Evolutionary conservation across 495 filamentous ascomycete genomes (phyloP).

Genomic region (Hypoxylon lienhwacheense): DNA sequence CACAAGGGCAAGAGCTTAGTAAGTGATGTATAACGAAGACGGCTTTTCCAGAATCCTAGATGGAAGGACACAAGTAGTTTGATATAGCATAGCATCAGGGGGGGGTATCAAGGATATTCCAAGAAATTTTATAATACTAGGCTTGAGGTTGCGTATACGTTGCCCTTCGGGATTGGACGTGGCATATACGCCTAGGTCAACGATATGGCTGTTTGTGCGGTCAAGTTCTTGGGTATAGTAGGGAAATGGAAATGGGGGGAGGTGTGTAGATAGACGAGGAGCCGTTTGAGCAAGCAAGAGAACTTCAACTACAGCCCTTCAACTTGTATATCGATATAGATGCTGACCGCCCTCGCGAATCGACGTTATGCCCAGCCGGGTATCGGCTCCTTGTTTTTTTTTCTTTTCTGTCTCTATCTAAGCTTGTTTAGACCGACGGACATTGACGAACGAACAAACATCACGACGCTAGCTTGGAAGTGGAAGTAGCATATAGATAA

Average conservation of each 20-base stretch:
- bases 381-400: slow-evolving; percentile 15
- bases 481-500: too few relatives aligned
- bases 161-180: slow-evolving; percentile 15
- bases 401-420: too few relatives aligned
- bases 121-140: slow-evolving; percentile 2
- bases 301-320: slow-evolving; percentile 3
- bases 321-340: slow-evolving; percentile 13
- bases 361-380: slow-evolving; percentile 23
- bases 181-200: slow-evolving; percentile 11
- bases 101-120: too few relatives aligned
- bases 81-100: too few relatives aligned
- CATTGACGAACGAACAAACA: slow-evolving; percentile 38
- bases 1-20: slow-evolving; percentile 17
- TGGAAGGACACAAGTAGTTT: neutral
- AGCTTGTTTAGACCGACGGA: slow-evolving; percentile 27
- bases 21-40: slow-evolving; percentile 14
- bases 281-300: slow-evolving; percentile 6
- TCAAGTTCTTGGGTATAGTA: slow-evolving; percentile 7
- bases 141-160: slow-evolving; percentile 14
- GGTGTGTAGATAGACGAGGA: slow-evolving; percentile 14
- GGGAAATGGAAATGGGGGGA: too few relatives aligned
- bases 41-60: slow-evolving; percentile 15
- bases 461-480: slow-evolving; percentile 45
- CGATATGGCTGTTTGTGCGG: slow-evolving; percentile 1
- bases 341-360: slow-evolving; percentile 9